Evolutionary conservation across 148 eudicot genomes (phyloP), one percentile per base, ranked within the genome.

Genomic region (Fallopia convolvulus): DNA sequence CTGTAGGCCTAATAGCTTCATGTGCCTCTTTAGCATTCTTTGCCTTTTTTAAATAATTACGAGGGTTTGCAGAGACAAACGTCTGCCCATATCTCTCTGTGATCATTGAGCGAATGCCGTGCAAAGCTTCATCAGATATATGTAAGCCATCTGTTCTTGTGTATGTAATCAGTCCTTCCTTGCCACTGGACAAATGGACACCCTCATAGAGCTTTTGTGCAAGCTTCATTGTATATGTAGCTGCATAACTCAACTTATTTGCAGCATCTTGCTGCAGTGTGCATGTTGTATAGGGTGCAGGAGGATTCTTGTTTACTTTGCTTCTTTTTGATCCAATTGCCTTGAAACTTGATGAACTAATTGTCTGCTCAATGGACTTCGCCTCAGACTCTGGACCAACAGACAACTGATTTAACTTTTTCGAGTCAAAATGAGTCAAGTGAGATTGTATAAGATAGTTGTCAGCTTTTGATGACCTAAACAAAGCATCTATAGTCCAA

Each of bases 221-320:
- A 66, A 95, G 82, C 83, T 85, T 91, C 99, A 95, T 95, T 7
- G 99, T 92, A 75, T 87, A 79, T 41, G 97, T 39, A 79, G 99
- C 89, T 7, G 90, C 0, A 79, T 89, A 95, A 65, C 83, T 84
- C 55, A 95, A 83, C 79, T 87, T 95, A 83, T 91, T 95, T 77
- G 97, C 99, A 77, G 99, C 97, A 82, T 95, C 99, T 85, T 95
- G 99, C 81, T 95, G 99, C 79, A 95, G 97, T 18, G 99, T 88
- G 50, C 97, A 95, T 60, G 99, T 95, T 80, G 91, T 95, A 77
- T 84, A 90, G 1, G 99, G 99, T 61, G 89, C 77, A 44, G 91
- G 92, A 82, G 99, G 92, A 65, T 89, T 95, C 78, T 74, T 89
- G 48, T 83, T 88, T 39, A 63, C 80, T 85, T 83, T 87, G 76